These are phyloP conservation scores for Yarrowia sp. DNA, from an alignment of 805 yeast species.

Conservation along the genomic window DNA sequence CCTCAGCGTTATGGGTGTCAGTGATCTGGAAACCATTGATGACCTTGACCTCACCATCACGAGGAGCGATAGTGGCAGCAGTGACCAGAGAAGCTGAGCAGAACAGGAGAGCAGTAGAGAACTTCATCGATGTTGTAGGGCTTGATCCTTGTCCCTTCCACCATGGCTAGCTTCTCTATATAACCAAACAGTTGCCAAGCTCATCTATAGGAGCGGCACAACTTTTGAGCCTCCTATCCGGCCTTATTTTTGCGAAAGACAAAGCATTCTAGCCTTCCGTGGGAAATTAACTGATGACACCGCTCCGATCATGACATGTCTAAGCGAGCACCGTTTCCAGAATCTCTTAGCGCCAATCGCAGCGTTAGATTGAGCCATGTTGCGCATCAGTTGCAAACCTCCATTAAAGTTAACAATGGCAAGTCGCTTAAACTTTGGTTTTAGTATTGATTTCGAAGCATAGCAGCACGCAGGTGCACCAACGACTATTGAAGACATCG, in stretches of 20 bases:
- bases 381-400: not conserved
- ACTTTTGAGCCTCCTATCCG: not conserved
- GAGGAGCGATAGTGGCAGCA: not conserved
- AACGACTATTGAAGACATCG: not conserved
- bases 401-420: not conserved
- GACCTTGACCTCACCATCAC: not conserved
- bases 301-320: not conserved
- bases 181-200: not conserved
- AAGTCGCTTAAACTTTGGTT: not conserved
- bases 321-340: not conserved
- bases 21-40: not conserved
- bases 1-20: not conserved
- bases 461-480: not conserved
- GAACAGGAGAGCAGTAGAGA: not conserved
- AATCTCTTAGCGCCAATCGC: conserved; percentile 1
- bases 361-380: not conserved
- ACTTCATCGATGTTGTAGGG: not conserved
- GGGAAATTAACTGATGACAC: not conserved
- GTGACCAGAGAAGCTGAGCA: not conserved
- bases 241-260: not conserved
- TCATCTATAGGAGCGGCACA: not conserved
- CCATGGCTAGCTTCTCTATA: not conserved
- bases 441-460: not conserved
- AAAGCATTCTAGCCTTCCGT: not conserved
- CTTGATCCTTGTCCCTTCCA: not conserved